phyloP scores from a whole-genome alignment of 495 filamentous ascomycete species.

The Lasiosphaeria ovina region DNA sequence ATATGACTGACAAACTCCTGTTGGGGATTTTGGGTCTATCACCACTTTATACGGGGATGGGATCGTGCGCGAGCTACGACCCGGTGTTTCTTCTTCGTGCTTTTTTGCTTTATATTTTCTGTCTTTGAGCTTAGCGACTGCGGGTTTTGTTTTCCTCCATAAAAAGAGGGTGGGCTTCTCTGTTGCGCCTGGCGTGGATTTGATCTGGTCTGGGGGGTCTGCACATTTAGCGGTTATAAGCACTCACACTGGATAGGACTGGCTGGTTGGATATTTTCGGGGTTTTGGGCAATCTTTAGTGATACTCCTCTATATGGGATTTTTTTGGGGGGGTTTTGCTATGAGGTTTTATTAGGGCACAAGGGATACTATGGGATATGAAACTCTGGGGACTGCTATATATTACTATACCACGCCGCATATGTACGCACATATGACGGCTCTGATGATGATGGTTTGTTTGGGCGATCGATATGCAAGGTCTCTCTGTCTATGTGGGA shows the following conservation, averaged over 20 bases:
- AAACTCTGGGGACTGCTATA: too few relatives aligned
- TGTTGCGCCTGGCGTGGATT: background rate
- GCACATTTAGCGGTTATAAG: background rate
- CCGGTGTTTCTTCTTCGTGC: background rate
- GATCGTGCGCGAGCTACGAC: conserved; percentile 15
- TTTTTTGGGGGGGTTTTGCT: too few relatives aligned
- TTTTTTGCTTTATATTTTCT: background rate
- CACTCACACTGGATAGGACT: background rate
- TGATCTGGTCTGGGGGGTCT: background rate
- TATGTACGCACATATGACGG: too few relatives aligned
- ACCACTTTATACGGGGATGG: background rate
- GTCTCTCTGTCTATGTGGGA: background rate
- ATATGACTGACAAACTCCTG: background rate
- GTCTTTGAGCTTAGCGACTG: too few relatives aligned
- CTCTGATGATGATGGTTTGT: too few relatives aligned
- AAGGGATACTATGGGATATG: too few relatives aligned
- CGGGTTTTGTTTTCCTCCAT: background rate
- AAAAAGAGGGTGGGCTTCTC: background rate
- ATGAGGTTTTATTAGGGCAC: too few relatives aligned
- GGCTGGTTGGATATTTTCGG: background rate
- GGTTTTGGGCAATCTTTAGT: background rate
- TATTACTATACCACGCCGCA: too few relatives aligned
- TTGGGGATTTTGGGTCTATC: too few relatives aligned
- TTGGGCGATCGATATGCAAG: too few relatives aligned
- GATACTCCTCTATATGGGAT: too few relatives aligned